phyloP scores from a whole-genome alignment of 2,329 filamentous ascomycete genomes.

The Colletotrichum costaricense region DNA sequence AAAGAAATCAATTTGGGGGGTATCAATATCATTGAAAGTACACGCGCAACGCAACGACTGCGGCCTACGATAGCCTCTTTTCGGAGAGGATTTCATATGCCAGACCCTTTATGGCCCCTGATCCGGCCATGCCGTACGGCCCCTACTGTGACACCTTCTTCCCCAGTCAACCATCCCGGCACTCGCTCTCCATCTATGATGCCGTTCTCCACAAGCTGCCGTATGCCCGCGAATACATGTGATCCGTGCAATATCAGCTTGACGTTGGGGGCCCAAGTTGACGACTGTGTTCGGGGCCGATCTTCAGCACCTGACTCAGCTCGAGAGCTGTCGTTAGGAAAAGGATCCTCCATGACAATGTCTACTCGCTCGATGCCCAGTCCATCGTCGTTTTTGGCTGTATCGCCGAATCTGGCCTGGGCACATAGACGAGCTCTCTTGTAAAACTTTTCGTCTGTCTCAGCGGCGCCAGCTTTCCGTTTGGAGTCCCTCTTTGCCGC shows the following conservation, averaged over 20 bases:
- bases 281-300: conserved; percentile 43
- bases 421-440: conserved; percentile 59
- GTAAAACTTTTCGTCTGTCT: background rate
- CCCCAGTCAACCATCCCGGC: conserved; percentile 93
- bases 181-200: conserved; percentile 81
- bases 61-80: background rate
- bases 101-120: conserved; percentile 66
- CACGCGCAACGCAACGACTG: background rate
- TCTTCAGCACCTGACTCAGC: conserved; percentile 41
- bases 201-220: conserved; percentile 81
- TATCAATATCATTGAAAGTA: conserved; percentile 14
- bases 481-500: background rate
- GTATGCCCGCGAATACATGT: conserved; percentile 84
- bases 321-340: conserved; percentile 47
- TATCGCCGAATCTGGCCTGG: conserved; percentile 76
- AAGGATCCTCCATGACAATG: conserved; percentile 68
- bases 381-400: conserved; percentile 65
- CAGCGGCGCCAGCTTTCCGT: conserved; percentile 16
- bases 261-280: conserved; percentile 67
- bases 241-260: conserved; percentile 77
- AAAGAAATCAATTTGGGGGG: conserved; percentile 14
- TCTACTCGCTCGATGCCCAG: conserved; percentile 72
- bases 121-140: conserved; percentile 76
- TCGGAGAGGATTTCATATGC: conserved; percentile 49
- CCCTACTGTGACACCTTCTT: conserved; percentile 82